Conservation (phyloP, 495 filamentous ascomycete species). For the Penicillium pulvis region DNA sequence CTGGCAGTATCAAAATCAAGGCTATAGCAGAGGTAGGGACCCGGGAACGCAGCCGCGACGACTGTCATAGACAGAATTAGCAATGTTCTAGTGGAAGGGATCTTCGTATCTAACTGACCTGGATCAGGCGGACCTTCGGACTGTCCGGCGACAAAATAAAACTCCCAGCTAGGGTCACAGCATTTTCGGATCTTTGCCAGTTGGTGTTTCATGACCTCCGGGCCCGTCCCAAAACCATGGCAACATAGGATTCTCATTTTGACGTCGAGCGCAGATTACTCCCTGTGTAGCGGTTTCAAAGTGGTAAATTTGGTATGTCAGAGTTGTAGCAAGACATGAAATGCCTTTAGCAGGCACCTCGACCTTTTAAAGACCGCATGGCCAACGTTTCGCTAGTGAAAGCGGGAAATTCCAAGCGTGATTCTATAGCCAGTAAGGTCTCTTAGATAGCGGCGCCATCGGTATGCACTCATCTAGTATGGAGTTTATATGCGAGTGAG, state of each 20-base stretch:
- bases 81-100: not conserved
- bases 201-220: constrained; percentile 20
- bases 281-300: not conserved
- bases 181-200: constrained; percentile 10
- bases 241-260: constrained; percentile 26
- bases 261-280: not conserved
- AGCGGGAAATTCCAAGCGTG: too few species aligned
- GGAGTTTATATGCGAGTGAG: too few species aligned
- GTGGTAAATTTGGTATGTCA: not conserved
- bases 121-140: constrained; percentile 12
- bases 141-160: constrained; percentile 20
- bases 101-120: constrained; percentile 7
- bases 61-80: not conserved
- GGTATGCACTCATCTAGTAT: too few species aligned
- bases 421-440: not conserved
- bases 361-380: too few species aligned
- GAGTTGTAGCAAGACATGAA: too few species aligned
- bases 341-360: too few species aligned
- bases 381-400: too few species aligned
- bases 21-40: constrained; percentile 22
- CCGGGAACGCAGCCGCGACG: constrained; percentile 9
- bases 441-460: not conserved
- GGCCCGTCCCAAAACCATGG: constrained; percentile 21
- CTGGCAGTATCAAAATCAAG: constrained; percentile 7
- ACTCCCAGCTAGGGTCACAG: constrained; percentile 21